Base-by-base conservation (phyloP, 169 alveolate species). In the Plasmodium coatneyi region DNA sequence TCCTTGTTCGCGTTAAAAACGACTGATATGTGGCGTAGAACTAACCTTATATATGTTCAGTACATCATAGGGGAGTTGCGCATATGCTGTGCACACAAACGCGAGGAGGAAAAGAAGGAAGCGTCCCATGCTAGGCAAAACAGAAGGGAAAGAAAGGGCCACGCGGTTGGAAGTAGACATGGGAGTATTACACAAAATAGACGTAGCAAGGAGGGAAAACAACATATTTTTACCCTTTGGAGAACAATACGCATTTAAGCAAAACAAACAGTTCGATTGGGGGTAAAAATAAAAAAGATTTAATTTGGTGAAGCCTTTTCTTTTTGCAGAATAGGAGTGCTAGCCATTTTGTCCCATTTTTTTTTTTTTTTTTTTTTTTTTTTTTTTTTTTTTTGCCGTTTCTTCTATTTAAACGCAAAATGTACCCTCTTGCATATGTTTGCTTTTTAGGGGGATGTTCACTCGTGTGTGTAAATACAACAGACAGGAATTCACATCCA, bases 1-100 rank as follows among this genome's bases (percentile, higher is more conserved):
- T 19, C 52, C 52, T 41, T 39, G 30, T 30, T 19, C 71, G 12
- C 52, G 12, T 39, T 1, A 60, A 54, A 76, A 46, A 43, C 10
- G 30, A 76, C 39, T 49, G 34, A 25, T 12, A 14, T 54, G 10
- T 10, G 16, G 16, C n/a, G 19, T 7, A 32, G 80, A 32, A 36
- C 43, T 30, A 79, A 90, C 95, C 95, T 90, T 90, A 28, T 90
- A 90, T n/a, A 90, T 90, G n/a, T 81, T 52, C 56, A 66, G 92
- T 46, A 90, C 92, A 22, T 90, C 92, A 36, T 90, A 90, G 12
- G 95, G 92, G 22, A 90, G 41, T 90, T 90, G 95, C 22, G 84
- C 95, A 25, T 71, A 66, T 34, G 71, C 84, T 39, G 43, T 36
- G 43, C 76, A 90, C 36, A 30, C 22, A 28, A 54, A 28, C 16